Percentiles rank a stretch among this genome's conserved stretches.
Evolutionary conservation across 2,329 filamentous ascomycete species (phyloP).

Genomic region (Trichoderma brevicompactum): DNA sequence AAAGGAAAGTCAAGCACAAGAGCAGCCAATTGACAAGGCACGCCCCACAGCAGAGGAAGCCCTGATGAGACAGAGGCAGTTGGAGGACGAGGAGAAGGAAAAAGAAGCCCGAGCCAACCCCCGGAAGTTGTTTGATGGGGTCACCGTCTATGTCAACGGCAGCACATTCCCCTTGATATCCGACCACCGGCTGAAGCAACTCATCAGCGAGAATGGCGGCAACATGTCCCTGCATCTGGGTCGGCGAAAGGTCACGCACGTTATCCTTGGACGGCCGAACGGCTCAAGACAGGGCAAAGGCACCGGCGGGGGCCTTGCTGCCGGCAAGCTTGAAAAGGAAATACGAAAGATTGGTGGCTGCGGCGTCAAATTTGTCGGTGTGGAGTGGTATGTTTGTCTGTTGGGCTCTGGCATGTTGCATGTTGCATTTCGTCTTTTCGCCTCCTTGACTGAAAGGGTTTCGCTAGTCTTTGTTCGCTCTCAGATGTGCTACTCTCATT

Average conservation of each 20-base stretch:
- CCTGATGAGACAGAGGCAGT: constrained; percentile 38
- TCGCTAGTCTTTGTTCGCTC: neutral
- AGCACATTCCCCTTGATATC: constrained; percentile 81
- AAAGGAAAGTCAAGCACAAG: neutral
- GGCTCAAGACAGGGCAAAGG: constrained; percentile 61
- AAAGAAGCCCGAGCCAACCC: constrained; percentile 43
- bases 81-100: constrained; percentile 54
- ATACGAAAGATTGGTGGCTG: constrained; percentile 69
- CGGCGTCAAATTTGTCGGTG: constrained; percentile 76
- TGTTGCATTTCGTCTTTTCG: too few species aligned
- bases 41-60: constrained; percentile 31
- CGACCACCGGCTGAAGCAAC: constrained; percentile 81
- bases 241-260: constrained; percentile 78
- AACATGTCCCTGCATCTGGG: constrained; percentile 71
- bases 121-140: constrained; percentile 66
- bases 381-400: constrained; percentile 69
- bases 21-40: neutral
- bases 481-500: neutral
- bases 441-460: neutral
- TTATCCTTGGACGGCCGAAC: constrained; percentile 72
- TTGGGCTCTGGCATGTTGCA: too few species aligned
- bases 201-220: constrained; percentile 76
- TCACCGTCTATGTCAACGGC: constrained; percentile 85
- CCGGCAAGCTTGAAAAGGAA: constrained; percentile 80
- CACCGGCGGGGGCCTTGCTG: constrained; percentile 78